phyloP scores from a whole-genome alignment of 306 rosid genomes.

The Mimosa pudica region DNA sequence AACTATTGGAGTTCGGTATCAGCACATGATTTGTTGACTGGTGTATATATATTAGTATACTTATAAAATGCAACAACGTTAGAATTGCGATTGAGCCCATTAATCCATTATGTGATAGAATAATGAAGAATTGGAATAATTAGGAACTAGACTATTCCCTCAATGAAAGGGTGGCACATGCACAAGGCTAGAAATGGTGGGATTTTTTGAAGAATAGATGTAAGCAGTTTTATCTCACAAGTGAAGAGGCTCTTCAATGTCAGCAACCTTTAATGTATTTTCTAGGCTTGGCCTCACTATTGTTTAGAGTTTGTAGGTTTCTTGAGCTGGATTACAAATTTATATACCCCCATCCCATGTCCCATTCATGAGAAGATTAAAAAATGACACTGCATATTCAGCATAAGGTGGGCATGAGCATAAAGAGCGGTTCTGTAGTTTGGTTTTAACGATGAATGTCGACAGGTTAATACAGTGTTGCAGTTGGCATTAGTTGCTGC shows the following conservation, averaged over 20 bases:
- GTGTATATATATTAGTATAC: not conserved
- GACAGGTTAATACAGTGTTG: slow-evolving; percentile 90
- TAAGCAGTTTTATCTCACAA: too few relatives aligned
- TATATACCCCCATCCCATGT: not conserved
- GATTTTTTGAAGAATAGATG: too few relatives aligned
- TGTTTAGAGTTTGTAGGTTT: not conserved
- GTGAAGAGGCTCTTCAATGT: too few relatives aligned
- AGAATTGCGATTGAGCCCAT: not conserved
- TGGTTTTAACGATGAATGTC: slow-evolving; percentile 19
- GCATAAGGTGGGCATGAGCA: not conserved
- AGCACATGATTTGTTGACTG: not conserved
- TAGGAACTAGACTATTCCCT: not conserved
- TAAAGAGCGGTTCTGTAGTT: not conserved
- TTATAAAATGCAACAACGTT: not conserved
- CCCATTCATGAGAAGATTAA: not conserved
- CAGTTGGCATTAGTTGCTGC: slow-evolving; percentile 80
- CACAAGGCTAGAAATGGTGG: too few relatives aligned
- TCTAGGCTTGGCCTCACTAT: not conserved
- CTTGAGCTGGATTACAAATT: slow-evolving; percentile 4
- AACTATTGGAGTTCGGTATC: not conserved
- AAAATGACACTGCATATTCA: not conserved
- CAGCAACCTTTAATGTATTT: too few relatives aligned
- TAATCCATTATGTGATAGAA: too few relatives aligned
- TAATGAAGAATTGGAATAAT: not conserved
- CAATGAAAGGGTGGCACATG: not conserved